A percentile compares a stretch with the other conserved stretches of the same genome.
Evolutionary conservation across 441 rosid genomes (phyloP).

Genomic region (Breynia disticha): DNA sequence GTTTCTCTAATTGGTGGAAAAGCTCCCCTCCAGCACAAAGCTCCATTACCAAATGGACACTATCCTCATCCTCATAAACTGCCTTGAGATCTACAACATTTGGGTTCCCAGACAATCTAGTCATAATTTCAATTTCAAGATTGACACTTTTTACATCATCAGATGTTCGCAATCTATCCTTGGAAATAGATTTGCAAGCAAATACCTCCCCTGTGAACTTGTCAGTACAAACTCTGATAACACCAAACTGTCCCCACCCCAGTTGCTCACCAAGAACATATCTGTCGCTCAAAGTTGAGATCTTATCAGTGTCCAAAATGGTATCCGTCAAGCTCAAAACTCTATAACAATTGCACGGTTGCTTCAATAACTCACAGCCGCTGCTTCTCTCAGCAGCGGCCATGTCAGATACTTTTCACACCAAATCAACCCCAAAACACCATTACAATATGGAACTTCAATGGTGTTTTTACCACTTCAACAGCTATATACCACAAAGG

Average conservation of each 20-base stretch:
- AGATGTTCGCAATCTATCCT: conserved; percentile 45
- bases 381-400: conserved; percentile 40
- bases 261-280: conserved; percentile 43
- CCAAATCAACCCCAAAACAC: conserved; percentile 12
- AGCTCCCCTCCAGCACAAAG: conserved; percentile 79
- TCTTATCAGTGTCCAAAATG: conserved; percentile 38
- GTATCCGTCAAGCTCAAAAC: conserved; percentile 30
- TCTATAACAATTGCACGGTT: conserved; percentile 34
- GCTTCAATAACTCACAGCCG: conserved; percentile 21
- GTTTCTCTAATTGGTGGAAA: conserved; percentile 46
- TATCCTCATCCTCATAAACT: conserved; percentile 58
- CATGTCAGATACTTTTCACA: conserved; percentile 33
- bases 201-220: conserved; percentile 46
- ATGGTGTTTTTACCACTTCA: background rate
- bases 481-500: background rate
- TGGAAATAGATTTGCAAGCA: conserved; percentile 59
- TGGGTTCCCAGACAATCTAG: conserved; percentile 59
- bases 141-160: conserved; percentile 48
- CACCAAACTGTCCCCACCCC: conserved; percentile 73
- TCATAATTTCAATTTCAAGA: conserved; percentile 66
- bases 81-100: conserved; percentile 63
- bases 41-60: conserved; percentile 62
- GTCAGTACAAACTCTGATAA: conserved; percentile 51
- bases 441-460: conserved; percentile 8
- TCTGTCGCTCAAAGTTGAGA: conserved; percentile 38